Evolutionary conservation across 495 filamentous ascomycete species (phyloP), one percentile per base, ranked within the genome.

Genomic region (Choiromyces venosus): DNA sequence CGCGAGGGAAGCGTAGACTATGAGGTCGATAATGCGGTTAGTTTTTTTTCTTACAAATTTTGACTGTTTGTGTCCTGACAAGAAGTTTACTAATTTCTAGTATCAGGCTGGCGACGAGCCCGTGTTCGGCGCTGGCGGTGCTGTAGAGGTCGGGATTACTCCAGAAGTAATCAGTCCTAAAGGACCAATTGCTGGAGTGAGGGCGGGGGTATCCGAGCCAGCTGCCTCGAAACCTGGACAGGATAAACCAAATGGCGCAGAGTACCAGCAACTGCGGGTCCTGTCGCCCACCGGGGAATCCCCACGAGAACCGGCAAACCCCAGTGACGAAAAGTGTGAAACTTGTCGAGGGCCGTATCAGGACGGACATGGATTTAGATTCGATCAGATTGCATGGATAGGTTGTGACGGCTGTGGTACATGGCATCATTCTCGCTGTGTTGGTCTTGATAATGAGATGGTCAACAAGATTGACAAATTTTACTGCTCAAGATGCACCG

Each of bases 361-460:
- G 10, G 72, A 81, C 33, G 80, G 73, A 18, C 71, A 79, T 68
- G 76, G 78, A 2, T 74, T 79, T 67, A 81, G 75, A 40, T 70
- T 77, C 37, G 75, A 77, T 56, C 76, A 76, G 70, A 86, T 86
- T 71, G 87, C 88, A 19, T 93, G 91, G 91, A 91, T 93, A 72
- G 88, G 86, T 38, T 93, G 91, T 76, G 90, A 93, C 80, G 90
- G 89, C 40, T 93, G 91, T 80, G 91, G 91, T 76, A 85, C 83
- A 37, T 93, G 91, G 91, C 91, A 88, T 76, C 91, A 93, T 79
- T 90, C 89, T 67, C 86, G 88, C 46, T 93, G 91, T 79, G 90
- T 90, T 29, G 89, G 88, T 7, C 90, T 92, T 77, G 89, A 90
- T 76, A 90, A 85, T 77, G 88, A 89, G 72, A 88, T 91, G 75